These are phyloP conservation scores for Saprolegnia diclina DNA, from an alignment of 352 stramenopile genomes.

Conservation along the genomic window DNA sequence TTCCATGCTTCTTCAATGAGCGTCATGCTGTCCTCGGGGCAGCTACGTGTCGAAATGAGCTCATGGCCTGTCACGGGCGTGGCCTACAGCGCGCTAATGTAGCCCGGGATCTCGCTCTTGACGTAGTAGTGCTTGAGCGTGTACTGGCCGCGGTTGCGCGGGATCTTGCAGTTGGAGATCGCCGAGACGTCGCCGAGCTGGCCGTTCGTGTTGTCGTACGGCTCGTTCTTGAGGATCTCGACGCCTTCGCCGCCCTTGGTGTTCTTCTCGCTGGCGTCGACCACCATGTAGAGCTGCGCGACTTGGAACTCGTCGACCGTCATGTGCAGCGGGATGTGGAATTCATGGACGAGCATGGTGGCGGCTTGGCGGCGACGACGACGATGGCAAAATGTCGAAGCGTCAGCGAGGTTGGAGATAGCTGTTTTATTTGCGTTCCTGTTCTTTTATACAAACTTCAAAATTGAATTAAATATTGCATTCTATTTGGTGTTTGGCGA, in stretches of 20 bases:
- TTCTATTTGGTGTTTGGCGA: neutral
- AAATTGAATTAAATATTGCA: neutral
- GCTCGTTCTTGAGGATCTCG: slow-evolving; percentile 83
- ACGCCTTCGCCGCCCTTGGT: slow-evolving; percentile 79
- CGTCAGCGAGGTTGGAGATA: neutral
- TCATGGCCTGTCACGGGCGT: neutral
- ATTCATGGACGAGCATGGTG: slow-evolving; percentile 85
- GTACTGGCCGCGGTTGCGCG: slow-evolving; percentile 77
- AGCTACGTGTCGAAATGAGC: slow-evolving; percentile 35
- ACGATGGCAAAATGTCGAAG: slow-evolving; percentile 2
- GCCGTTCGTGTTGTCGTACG: slow-evolving; percentile 79
- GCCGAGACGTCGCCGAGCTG: slow-evolving; percentile 56
- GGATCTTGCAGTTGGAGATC: slow-evolving; percentile 68
- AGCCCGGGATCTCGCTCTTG: slow-evolving; percentile 77
- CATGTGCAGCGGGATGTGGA: slow-evolving; percentile 83
- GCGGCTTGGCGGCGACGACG: neutral
- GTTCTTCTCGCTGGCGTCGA: slow-evolving; percentile 79
- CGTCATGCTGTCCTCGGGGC: slow-evolving; percentile 79
- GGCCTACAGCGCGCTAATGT: slow-evolving; percentile 71
- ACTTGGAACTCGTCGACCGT: slow-evolving; percentile 81
- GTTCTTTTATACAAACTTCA: neutral
- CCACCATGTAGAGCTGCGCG: slow-evolving; percentile 83
- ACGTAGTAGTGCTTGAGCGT: slow-evolving; percentile 86
- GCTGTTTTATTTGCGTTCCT: neutral
- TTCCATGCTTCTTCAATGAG: slow-evolving; percentile 85